A percentile compares a stretch with the other conserved stretches of the same genome.
These are phyloP conservation scores for Talaromyces pinophilus DNA, from an alignment of 2,329 filamentous ascomycete genomes.

Conservation along the genomic window DNA sequence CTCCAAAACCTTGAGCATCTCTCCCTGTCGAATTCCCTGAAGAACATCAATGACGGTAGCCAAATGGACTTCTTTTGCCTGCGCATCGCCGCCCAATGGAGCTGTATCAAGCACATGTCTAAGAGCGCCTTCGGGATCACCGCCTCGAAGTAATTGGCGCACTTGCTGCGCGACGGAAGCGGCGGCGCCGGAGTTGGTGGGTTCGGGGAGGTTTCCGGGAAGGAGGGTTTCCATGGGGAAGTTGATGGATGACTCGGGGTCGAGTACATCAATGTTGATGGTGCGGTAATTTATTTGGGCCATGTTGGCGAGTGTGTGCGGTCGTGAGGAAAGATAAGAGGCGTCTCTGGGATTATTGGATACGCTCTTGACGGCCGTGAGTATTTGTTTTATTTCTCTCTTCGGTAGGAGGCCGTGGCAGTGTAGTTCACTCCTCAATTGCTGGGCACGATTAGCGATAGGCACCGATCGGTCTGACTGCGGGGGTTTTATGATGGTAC, in stretches of 20 bases:
- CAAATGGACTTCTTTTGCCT: conserved; percentile 77
- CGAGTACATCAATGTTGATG: conserved; percentile 89
- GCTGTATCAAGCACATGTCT: conserved; percentile 81
- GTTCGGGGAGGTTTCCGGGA: conserved; percentile 66
- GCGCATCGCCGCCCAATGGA: conserved; percentile 61
- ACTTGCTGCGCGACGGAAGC: conserved; percentile 78
- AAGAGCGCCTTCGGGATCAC: conserved; percentile 83
- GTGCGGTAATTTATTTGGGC: conserved; percentile 70
- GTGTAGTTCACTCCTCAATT: background rate
- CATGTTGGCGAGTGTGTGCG: conserved; percentile 31
- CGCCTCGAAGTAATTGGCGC: conserved; percentile 80
- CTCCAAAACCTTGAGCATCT: conserved; percentile 87
- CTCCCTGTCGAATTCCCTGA: conserved; percentile 91
- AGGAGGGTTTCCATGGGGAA: conserved; percentile 85
- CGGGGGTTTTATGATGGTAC: background rate
- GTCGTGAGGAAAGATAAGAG: background rate
- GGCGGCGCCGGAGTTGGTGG: conserved; percentile 74
- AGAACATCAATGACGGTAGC: conserved; percentile 89
- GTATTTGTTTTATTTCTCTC: background rate
- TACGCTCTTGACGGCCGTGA: conserved; percentile 6
- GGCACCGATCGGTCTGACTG: conserved; percentile 14
- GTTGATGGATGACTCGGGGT: conserved; percentile 86
- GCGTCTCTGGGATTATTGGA: background rate
- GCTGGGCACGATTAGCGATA: conserved; percentile 18
- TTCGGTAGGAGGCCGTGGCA: background rate